Base-by-base conservation (phyloP, 768 basidiomycete genomes). In the Boletus bicolor region DNA sequence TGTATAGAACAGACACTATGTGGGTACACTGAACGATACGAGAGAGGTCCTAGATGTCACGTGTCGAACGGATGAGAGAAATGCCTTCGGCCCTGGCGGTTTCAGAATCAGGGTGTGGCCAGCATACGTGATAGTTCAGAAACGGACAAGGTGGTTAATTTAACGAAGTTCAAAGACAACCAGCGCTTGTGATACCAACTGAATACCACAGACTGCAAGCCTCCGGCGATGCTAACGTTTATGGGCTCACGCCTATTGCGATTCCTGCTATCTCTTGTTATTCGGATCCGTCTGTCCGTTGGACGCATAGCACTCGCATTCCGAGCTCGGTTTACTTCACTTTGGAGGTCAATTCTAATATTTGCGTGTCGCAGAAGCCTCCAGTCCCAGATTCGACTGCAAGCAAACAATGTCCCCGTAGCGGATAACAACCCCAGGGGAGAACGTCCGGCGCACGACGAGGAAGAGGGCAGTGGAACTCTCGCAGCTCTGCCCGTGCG, bases 251-350 rank as follows among this genome's bases (percentile, higher is more conserved):
- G 30, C 28, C 37, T 44, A 8, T 30, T 53, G 12, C 59, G 47
- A 14, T 49, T 36, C 21, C 34, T 65, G 1, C 21, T 56, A n/a
- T 61, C 36, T 5, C 59, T 63, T 5, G 42, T 54, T 32, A 9
- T 24, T 51, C 49, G 39, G 42, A 10, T 65, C 15, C 49, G 21
- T 24, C 44, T 24, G 26, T 48, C 48, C 2, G 2, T 50, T 5
- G 44, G 35, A 19, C 37, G 44, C n/a, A 39, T 65, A 41, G 19
- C 43, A 7, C 26, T 45, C 30, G 21, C 19, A 8, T 19, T 65
- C 49, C 43, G 32, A 24, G 30, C 32, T 12, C 35, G 32, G 46
- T 39, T 45, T 26, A 19, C 46, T 36, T 54, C 47, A 4, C 10
- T 65, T 35, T 57, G 54, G 55, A 51, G n/a, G 26, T 35, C 43